These are phyloP conservation scores for Pholiota microspora DNA, from an alignment of 768 basidiomycete genomes.

Conservation along the genomic window DNA sequence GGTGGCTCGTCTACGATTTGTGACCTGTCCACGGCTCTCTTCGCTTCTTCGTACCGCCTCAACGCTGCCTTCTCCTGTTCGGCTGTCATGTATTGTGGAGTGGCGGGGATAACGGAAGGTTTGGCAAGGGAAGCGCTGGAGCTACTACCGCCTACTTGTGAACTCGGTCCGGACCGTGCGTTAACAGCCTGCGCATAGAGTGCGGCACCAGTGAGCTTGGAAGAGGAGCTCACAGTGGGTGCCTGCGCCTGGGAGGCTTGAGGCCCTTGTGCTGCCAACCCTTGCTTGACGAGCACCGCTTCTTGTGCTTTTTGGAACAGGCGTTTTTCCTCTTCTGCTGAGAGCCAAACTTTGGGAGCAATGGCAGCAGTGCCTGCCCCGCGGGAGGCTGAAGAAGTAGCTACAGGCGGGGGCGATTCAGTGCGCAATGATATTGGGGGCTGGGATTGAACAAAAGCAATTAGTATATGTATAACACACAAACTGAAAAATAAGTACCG, in stretches of 20 bases:
- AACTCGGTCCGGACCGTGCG: slow-evolving; percentile 15
- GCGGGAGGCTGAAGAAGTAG: slow-evolving; percentile 19
- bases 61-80: slow-evolving; percentile 76
- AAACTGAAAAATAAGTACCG: slow-evolving; percentile 30
- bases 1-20: slow-evolving; percentile 29
- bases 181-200: slow-evolving; percentile 33
- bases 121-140: slow-evolving; percentile 18
- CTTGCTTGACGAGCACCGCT: slow-evolving; percentile 61
- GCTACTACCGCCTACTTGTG: slow-evolving; percentile 16
- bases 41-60: slow-evolving; percentile 67
- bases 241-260: slow-evolving; percentile 13
- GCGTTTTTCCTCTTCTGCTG: slow-evolving; percentile 77
- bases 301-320: slow-evolving; percentile 67
- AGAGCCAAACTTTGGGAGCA: slow-evolving; percentile 43
- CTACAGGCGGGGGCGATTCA: slow-evolving; percentile 19
- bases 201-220: slow-evolving; percentile 21
- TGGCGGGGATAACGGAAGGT: slow-evolving; percentile 18
- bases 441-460: slow-evolving; percentile 11
- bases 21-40: slow-evolving; percentile 62
- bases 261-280: slow-evolving; percentile 20
- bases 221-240: slow-evolving; percentile 8
- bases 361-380: slow-evolving; percentile 15
- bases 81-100: slow-evolving; percentile 57
- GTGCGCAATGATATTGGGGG: slow-evolving; percentile 17
- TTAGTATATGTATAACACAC: slow-evolving; percentile 4